Percentiles rank a stretch among this genome's conserved stretches.
Evolutionary conservation across 768 basidiomycete species (phyloP).

Genomic region (Tylopilus cervinicoccineus): DNA sequence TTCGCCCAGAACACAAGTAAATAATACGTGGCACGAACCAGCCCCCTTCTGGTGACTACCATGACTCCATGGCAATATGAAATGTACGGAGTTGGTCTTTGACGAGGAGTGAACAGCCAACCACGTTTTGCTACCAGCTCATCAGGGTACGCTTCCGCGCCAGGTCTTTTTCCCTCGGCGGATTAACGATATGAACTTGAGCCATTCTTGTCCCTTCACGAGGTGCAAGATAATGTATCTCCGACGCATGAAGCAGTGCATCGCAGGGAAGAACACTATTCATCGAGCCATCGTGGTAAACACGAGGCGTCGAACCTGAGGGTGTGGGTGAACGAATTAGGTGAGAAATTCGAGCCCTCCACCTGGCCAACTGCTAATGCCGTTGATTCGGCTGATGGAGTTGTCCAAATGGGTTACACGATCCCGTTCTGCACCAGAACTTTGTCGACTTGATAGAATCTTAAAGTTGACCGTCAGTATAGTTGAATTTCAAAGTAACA

Average conservation of each 20-base stretch:
- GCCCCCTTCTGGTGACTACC: conserved; percentile 12
- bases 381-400: conserved; percentile 5
- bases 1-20: conserved; percentile 17
- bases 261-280: conserved; percentile 20
- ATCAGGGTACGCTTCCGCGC: conserved; percentile 1
- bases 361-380: conserved; percentile 11
- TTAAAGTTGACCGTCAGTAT: conserved; percentile 13
- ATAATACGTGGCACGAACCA: conserved; percentile 20
- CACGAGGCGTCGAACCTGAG: conserved; percentile 29
- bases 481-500: conserved; percentile 14
- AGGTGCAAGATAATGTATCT: conserved; percentile 24
- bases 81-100: conserved; percentile 7
- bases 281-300: conserved; percentile 29
- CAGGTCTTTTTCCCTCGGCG: conserved; percentile 13
- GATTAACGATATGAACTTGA: conserved; percentile 13
- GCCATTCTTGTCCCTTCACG: conserved; percentile 17
- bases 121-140: not conserved
- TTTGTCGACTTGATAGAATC: conserved; percentile 13
- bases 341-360: conserved; percentile 9
- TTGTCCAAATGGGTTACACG: conserved; percentile 1
- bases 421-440: conserved; percentile 2
- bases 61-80: conserved; percentile 12
- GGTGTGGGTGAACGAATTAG: conserved; percentile 15
- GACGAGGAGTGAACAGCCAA: not conserved
- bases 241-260: conserved; percentile 26